Conservation (phyloP, 768 basidiomycete species). For the Tylopilus felleus region DNA sequence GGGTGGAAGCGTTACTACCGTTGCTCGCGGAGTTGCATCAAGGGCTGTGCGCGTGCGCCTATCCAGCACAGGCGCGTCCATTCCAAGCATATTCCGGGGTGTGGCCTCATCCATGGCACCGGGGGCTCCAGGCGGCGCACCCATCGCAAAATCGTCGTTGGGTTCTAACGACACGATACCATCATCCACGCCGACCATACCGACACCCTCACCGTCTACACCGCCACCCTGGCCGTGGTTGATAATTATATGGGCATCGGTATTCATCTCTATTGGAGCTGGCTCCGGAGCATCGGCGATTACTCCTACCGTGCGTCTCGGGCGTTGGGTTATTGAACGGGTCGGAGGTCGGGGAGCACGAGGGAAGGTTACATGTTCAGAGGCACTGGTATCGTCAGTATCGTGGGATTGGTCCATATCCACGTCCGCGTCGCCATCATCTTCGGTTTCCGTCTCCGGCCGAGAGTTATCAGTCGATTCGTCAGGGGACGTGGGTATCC, state of each 20-base stretch:
- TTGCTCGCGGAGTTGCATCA: slow-evolving; percentile 64
- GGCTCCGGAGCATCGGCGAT: slow-evolving; percentile 38
- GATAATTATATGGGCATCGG: slow-evolving; percentile 52
- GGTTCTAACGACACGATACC: slow-evolving; percentile 73
- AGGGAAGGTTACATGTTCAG: slow-evolving; percentile 31
- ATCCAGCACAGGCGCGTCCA: slow-evolving; percentile 26
- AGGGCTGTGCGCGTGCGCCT: slow-evolving; percentile 41
- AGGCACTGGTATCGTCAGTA: slow-evolving; percentile 29
- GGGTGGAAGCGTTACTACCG: slow-evolving; percentile 51
- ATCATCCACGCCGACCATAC: slow-evolving; percentile 56
- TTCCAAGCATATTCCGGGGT: slow-evolving; percentile 27
- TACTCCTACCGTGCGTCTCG: slow-evolving; percentile 46
- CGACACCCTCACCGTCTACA: slow-evolving; percentile 41
- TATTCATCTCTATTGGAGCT: slow-evolving; percentile 38
- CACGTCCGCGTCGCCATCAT: slow-evolving; percentile 57
- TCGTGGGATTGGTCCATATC: slow-evolving; percentile 46
- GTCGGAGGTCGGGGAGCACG: slow-evolving; percentile 25
- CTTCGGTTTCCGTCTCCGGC: slow-evolving; percentile 76
- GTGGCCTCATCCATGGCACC: slow-evolving; percentile 57
- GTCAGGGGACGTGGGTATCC: slow-evolving; percentile 38
- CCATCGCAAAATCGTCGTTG: slow-evolving; percentile 90
- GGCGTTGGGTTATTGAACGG: slow-evolving; percentile 35
- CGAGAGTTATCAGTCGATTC: slow-evolving; percentile 50
- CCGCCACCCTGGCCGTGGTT: slow-evolving; percentile 42
- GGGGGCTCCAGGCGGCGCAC: slow-evolving; percentile 88